Base-by-base conservation (phyloP, 176 grass and related monocot genomes). In the Chloris gayana region DNA sequence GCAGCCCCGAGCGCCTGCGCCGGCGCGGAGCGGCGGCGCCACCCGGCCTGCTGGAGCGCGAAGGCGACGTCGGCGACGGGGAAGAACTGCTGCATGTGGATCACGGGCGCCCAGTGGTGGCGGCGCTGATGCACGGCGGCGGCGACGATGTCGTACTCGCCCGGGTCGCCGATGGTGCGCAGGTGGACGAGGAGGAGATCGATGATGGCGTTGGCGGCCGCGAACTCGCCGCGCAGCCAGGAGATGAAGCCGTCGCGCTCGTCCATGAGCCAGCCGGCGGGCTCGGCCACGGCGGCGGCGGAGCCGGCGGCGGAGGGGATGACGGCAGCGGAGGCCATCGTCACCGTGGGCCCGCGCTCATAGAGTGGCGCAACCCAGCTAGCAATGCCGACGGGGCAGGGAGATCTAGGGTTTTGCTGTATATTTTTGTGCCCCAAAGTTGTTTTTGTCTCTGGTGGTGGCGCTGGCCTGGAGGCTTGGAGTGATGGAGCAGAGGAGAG, bases 41-140 rank as follows among this genome's bases (percentile, higher is more conserved):
- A 93, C 0, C 77, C 75, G 2, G 82, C 67, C 60, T 95, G 96
- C 75, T 95, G 96, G 25, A 99, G 86, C 53, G 96, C 92, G 63
- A 77, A 78, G 17, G 76, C 72, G n/a, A 99, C 71, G 54, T 99
- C 90, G 67, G 64, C 31, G 27, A 99, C 90, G 31, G 96, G 90
- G 73, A 91, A 95, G 86, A 91, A 95, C 84, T 95, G 96, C 81
- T 99, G 96, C 84, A 99, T 75, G 88, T 99, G 92, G 78, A 99
- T 87, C 45, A 99, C 64, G 72, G 79, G 92, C 26, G 78, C 57
- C 96, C 96, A 99, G 79, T 95, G 92, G 75, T 68, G 85, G 1
- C 96, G 90, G 35, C 96, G 92, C 72, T 95, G 92, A 59, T 93
- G 92, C 49, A 99, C 86, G 49, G 57, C 69, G 27, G 79, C 84